Percentiles rank a stretch among this genome's conserved stretches.
Conservation (phyloP, 1,139 yeast species). For the Eremothecium coryli region DNA sequence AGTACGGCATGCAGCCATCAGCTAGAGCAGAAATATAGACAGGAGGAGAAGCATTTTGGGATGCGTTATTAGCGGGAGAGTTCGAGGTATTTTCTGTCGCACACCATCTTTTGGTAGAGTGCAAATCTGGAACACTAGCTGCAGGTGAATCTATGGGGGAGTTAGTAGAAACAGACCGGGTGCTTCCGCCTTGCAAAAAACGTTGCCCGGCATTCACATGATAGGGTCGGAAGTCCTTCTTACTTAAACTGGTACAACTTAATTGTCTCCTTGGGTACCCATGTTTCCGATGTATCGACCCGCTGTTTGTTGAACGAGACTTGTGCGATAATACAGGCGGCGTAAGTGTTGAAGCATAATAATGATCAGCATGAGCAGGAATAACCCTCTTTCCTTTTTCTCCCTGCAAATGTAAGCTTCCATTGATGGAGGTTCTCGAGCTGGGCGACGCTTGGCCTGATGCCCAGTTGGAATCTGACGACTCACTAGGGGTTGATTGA, state of each 20-base stretch:
- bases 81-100: not conserved
- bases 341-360: not conserved
- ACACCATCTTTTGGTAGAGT: not conserved
- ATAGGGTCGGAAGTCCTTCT: constrained; percentile 1
- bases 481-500: not conserved
- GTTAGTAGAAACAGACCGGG: not conserved
- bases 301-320: not conserved
- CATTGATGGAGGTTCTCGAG: not conserved
- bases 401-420: not conserved
- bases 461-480: not conserved
- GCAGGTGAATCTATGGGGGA: not conserved
- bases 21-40: constrained; percentile 12
- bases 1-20: constrained; percentile 14
- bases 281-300: constrained; percentile 1
- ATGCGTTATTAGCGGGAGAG: not conserved
- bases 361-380: not conserved
- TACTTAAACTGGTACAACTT: not conserved
- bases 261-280: not conserved
- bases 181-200: not conserved
- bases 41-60: constrained; percentile 1
- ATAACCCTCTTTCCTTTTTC: not conserved
- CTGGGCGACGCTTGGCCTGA: not conserved
- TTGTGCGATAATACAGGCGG: not conserved
- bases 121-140: not conserved
- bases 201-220: not conserved